Evolutionary conservation across 1,139 yeast genomes (phyloP).

Genomic region (Sugiyamaella novakii): DNA sequence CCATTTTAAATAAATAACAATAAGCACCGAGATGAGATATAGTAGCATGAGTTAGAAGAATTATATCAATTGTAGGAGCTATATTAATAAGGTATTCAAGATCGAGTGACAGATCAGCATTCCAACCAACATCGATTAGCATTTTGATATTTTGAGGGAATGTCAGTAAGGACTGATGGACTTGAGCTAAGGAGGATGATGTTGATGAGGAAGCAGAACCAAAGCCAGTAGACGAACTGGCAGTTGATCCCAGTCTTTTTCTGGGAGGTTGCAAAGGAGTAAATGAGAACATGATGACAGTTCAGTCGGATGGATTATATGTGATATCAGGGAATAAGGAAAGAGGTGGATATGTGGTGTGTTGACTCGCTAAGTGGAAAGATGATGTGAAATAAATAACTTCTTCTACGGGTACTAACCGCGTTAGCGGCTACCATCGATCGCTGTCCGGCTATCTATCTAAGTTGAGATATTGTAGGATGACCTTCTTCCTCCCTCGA

Average conservation of each 20-base stretch:
- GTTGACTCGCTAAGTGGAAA: background rate
- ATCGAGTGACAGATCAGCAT: slow-evolving; percentile 34
- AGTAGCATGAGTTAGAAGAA: slow-evolving; percentile 84
- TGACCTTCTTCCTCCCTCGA: too few species aligned
- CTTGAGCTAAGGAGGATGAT: slow-evolving; percentile 11
- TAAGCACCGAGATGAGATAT: slow-evolving; percentile 81
- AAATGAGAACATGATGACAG: slow-evolving; percentile 15
- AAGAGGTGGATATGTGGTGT: too few species aligned
- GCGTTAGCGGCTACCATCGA: too few species aligned
- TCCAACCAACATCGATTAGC: slow-evolving; percentile 47
- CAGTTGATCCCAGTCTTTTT: slow-evolving; percentile 13
- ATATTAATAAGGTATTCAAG: slow-evolving; percentile 32
- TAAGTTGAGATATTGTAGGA: too few species aligned
- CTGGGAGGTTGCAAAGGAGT: slow-evolving; percentile 13
- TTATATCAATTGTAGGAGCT: slow-evolving; percentile 46
- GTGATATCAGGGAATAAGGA: too few species aligned
- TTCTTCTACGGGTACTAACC: too few species aligned
- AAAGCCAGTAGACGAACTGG: background rate
- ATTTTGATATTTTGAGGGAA: slow-evolving; percentile 35
- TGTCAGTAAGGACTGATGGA: slow-evolving; percentile 36
- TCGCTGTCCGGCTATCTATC: too few species aligned
- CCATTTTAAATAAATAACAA: slow-evolving; percentile 62
- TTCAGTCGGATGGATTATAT: too few species aligned
- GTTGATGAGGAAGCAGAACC: background rate
- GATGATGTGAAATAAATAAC: too few species aligned